Evolutionary conservation across 2,329 filamentous ascomycete species (phyloP).

Genomic region (Xylariaceae sp.): DNA sequence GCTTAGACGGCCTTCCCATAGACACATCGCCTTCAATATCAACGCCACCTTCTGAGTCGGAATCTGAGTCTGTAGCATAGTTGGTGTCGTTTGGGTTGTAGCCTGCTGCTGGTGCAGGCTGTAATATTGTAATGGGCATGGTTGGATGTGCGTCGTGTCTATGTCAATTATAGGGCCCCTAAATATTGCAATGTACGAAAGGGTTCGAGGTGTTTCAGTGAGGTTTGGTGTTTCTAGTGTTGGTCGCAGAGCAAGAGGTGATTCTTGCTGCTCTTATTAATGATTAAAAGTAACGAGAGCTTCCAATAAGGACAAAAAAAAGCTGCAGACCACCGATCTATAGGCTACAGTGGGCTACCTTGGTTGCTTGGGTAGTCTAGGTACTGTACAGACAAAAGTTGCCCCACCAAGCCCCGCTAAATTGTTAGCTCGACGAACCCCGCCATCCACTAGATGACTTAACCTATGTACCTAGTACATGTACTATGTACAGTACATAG

Average conservation of each 20-base stretch:
- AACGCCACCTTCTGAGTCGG: slow-evolving; percentile 53
- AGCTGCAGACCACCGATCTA: too few relatives aligned
- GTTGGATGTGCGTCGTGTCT: slow-evolving; percentile 7
- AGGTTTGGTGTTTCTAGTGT: not conserved
- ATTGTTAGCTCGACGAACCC: slow-evolving; percentile 9
- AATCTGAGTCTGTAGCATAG: slow-evolving; percentile 35
- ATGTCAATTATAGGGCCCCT: not conserved
- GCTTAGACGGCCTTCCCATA: slow-evolving; percentile 52
- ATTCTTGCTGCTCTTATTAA: not conserved
- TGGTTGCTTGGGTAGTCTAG: too few relatives aligned
- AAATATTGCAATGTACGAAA: not conserved
- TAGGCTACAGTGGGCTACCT: too few relatives aligned
- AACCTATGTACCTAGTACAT: not conserved
- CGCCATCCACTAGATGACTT: slow-evolving; percentile 21
- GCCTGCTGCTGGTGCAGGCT: slow-evolving; percentile 35
- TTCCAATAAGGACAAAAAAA: slow-evolving; percentile 17
- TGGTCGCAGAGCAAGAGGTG: not conserved
- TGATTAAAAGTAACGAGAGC: not conserved
- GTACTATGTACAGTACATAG: not conserved
- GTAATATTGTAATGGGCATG: slow-evolving; percentile 47
- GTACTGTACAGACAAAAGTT: not conserved
- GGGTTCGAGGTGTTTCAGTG: not conserved
- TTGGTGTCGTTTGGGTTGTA: slow-evolving; percentile 19
- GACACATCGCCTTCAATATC: slow-evolving; percentile 54
- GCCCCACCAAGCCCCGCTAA: slow-evolving; percentile 14